Evolutionary conservation across 345 rosid genomes (phyloP).

Genomic region (Gossypium sturtianum): DNA sequence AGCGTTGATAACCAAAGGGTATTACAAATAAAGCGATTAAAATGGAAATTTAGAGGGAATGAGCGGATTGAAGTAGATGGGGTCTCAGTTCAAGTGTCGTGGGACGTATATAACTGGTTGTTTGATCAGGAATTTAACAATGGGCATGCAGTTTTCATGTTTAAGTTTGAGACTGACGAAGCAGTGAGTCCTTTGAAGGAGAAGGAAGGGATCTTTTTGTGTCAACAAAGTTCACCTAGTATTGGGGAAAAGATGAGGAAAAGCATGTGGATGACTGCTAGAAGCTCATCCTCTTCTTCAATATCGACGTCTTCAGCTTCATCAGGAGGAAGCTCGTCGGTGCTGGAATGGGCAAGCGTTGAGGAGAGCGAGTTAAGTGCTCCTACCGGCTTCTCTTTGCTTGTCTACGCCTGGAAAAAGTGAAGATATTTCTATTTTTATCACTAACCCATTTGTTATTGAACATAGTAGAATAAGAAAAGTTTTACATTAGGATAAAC

Average conservation of each 20-base stretch:
- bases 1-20: slow-evolving; percentile 55
- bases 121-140: slow-evolving; percentile 38
- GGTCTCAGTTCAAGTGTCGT: slow-evolving; percentile 62
- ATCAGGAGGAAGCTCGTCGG: slow-evolving; percentile 73
- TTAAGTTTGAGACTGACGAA: slow-evolving; percentile 58
- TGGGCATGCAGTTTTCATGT: slow-evolving; percentile 75
- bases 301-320: slow-evolving; percentile 82
- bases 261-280: slow-evolving; percentile 50
- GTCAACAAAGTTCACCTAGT: slow-evolving; percentile 38
- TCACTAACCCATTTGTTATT: slow-evolving; percentile 42
- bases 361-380: slow-evolving; percentile 55
- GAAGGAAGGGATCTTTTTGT: slow-evolving; percentile 22
- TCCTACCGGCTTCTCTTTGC: slow-evolving; percentile 66
- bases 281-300: slow-evolving; percentile 78
- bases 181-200: background rate
- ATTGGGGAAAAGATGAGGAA: slow-evolving; percentile 79
- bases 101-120: slow-evolving; percentile 96
- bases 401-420: slow-evolving; percentile 86
- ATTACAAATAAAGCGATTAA: slow-evolving; percentile 58
- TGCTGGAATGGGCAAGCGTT: slow-evolving; percentile 87
- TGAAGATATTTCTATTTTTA: slow-evolving; percentile 25
- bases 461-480: slow-evolving; percentile 24
- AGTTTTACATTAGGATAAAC: background rate
- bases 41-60: slow-evolving; percentile 94
- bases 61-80: slow-evolving; percentile 79